Evolutionary conservation across 2,329 filamentous ascomycete genomes (phyloP), one percentile per base, ranked within the genome.

Genomic region (Sarocladiaceae sp.): DNA sequence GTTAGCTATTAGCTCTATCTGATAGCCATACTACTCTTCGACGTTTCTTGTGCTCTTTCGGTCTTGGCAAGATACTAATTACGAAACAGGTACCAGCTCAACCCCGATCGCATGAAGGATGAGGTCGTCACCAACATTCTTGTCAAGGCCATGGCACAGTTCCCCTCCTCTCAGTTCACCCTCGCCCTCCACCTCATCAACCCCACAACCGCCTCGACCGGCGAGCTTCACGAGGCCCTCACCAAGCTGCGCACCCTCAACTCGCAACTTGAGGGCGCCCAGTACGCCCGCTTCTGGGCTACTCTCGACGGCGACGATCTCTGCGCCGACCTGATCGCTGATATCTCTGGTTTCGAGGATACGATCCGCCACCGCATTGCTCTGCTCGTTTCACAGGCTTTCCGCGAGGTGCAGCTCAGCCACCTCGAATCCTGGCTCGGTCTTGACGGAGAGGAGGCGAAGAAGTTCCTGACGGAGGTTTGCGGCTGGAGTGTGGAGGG

Each of bases 91-190:
- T 98, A 98, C 78, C 94, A 98, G 74, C 95, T 98, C 73, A 98
- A 98, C 80, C 93, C 93, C 43, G 90, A 97, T 74, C 88, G 95
- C 57, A 83, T 90, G 63, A 91, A 93, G 74, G 87, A 95, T 62
- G 93, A 98, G 69, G 88, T 91, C 61, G 89, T 93, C 68, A 97
- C 93, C 76, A 97, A 97, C 78, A 86, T 97, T 72, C 88, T 98
- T 65, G 90, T 95, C 75, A 98, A 97, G 77, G 80, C 90, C 55
- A 83, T 98, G 64, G 95, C 91, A 56, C 87, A 95, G 71, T 98
- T 98, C 76, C 93, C 93, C 52, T 90, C 87, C 16, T 82, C 93
- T 34, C 90, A 97, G 68, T 98, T 97, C 81, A 84, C 83, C 57
- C 88, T 97, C 58, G 85, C 86, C 59, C 83, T 98, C 50, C 88